Percentiles rank a stretch among this genome's conserved stretches.
phyloP scores from a whole-genome alignment of 495 filamentous ascomycete species.

The Lineolata rhizophorae region DNA sequence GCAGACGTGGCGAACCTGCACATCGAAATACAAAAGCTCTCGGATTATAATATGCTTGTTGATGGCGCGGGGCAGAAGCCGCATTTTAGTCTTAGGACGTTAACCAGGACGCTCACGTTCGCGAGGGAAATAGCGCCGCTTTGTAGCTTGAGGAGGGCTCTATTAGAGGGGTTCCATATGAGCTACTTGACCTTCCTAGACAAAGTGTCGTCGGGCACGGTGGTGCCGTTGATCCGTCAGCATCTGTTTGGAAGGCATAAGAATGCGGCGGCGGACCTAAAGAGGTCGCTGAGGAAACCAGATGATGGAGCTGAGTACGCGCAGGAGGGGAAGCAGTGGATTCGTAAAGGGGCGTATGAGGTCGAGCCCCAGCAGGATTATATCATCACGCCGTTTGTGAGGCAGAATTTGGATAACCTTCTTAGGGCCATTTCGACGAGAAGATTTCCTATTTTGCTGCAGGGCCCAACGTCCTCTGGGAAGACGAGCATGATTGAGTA shows the following conservation, averaged over 20 bases:
- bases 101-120: slow-evolving; percentile 80
- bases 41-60: slow-evolving; percentile 62
- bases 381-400: slow-evolving; percentile 88
- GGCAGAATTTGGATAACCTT: slow-evolving; percentile 81
- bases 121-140: slow-evolving; percentile 61
- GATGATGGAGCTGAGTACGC: slow-evolving; percentile 57
- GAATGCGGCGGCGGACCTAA: slow-evolving; percentile 43
- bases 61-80: slow-evolving; percentile 86
- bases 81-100: slow-evolving; percentile 84
- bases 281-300: slow-evolving; percentile 52
- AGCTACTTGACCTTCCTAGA: slow-evolving; percentile 78
- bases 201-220: slow-evolving; percentile 48
- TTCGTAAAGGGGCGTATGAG: slow-evolving; percentile 43
- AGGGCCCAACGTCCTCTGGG: slow-evolving; percentile 88
- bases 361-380: slow-evolving; percentile 65
- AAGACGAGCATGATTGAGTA: slow-evolving; percentile 99
- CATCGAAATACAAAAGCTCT: slow-evolving; percentile 60
- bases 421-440: slow-evolving; percentile 81
- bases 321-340: slow-evolving; percentile 85
- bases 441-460: slow-evolving; percentile 83
- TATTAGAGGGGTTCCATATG: slow-evolving; percentile 98
- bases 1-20: slow-evolving; percentile 70
- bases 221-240: slow-evolving; percentile 61
- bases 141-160: slow-evolving; percentile 68
- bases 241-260: slow-evolving; percentile 48